Conservation (phyloP, 306 rosid genomes). For the Glycyrrhiza uralensis region DNA sequence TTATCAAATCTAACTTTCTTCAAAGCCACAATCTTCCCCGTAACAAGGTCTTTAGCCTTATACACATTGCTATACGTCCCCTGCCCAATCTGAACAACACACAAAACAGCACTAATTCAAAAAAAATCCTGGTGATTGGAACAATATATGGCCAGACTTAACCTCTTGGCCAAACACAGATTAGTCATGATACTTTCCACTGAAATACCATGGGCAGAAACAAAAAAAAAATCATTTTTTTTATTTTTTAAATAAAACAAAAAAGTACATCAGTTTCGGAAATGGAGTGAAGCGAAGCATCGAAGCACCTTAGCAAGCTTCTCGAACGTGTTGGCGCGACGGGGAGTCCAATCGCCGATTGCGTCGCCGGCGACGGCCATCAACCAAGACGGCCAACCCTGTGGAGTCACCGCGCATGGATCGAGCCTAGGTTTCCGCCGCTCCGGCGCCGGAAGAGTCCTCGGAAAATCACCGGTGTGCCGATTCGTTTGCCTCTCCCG, state of each 20-base stretch:
- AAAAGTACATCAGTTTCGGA: neutral
- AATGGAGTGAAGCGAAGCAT: constrained; percentile 3
- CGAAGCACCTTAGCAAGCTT: constrained; percentile 74
- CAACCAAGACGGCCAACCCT: constrained; percentile 97
- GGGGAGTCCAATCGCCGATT: constrained; percentile 91
- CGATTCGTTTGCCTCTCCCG: constrained; percentile 31
- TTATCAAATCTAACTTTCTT: constrained; percentile 96
- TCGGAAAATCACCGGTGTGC: constrained; percentile 48
- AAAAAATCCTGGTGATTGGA: too few relatives aligned
- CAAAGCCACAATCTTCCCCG: constrained; percentile 86
- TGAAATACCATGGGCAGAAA: too few relatives aligned
- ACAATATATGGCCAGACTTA: too few relatives aligned
- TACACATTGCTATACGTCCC: constrained; percentile 99
- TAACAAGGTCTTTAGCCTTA: constrained; percentile 80
- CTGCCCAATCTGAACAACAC: constrained; percentile 79
- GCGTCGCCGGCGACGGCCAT: constrained; percentile 90
- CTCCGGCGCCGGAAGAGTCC: constrained; percentile 37
- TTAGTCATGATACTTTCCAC: too few relatives aligned
- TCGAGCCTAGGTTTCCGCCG: constrained; percentile 56
- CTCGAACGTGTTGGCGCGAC: constrained; percentile 92
- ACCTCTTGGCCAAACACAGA: too few relatives aligned
- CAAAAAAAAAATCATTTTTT: too few relatives aligned
- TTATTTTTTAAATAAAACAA: neutral
- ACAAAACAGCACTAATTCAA: neutral
- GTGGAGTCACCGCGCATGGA: constrained; percentile 40